A percentile compares a stretch with the other conserved stretches of the same genome.
Evolutionary conservation across 148 eudicot species (phyloP).

Genomic region (Rhododendron williamsianum): DNA sequence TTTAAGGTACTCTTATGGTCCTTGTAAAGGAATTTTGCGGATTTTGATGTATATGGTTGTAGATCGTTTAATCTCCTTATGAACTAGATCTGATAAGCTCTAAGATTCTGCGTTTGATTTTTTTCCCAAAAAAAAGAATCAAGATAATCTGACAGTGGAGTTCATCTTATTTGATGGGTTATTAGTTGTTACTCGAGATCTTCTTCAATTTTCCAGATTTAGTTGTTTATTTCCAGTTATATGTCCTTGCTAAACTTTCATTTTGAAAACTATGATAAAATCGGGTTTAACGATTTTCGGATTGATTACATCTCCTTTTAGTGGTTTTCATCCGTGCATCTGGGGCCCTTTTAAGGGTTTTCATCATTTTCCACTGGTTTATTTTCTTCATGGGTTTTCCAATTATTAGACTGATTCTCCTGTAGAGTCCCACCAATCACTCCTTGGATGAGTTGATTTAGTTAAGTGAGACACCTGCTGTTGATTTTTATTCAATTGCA

Average conservation of each 20-base stretch:
- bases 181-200: not conserved
- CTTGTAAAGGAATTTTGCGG: not conserved
- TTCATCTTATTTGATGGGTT: conserved; percentile 6
- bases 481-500: not conserved
- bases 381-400: not conserved
- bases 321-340: not conserved
- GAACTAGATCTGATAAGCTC: not conserved
- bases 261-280: not conserved
- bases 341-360: not conserved
- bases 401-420: not conserved
- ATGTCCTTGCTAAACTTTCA: not conserved
- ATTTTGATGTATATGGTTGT: not conserved
- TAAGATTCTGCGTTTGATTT: not conserved
- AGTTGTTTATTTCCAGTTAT: conserved; percentile 7
- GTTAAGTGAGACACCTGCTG: not conserved
- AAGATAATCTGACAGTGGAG: not conserved
- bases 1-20: conserved; percentile 12
- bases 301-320: not conserved
- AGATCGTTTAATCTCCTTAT: not conserved
- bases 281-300: not conserved
- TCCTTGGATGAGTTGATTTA: not conserved
- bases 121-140: not conserved
- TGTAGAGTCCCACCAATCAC: not conserved
- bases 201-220: conserved; percentile 8
- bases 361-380: not conserved